These are phyloP conservation scores for Pleurotus sapidus DNA, from an alignment of 768 basidiomycete species.

Conservation along the genomic window DNA sequence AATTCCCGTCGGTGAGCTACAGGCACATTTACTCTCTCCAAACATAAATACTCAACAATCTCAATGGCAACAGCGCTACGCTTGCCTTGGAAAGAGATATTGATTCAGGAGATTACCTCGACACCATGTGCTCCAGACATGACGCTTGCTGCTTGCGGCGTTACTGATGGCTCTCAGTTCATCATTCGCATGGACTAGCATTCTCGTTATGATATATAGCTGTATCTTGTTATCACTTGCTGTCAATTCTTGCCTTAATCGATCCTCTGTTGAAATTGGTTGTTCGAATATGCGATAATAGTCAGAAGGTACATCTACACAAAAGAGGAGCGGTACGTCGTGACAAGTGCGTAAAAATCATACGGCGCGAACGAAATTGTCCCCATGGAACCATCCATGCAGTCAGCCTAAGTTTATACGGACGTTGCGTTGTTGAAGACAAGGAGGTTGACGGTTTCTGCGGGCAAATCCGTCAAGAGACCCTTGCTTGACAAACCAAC, in stretches of 20 bases:
- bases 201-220: no score
- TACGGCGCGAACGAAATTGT: no score
- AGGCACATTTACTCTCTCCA: background rate
- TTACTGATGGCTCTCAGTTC: background rate
- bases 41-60: background rate
- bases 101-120: background rate
- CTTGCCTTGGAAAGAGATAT: background rate
- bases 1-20: slow-evolving; percentile 24
- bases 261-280: no score
- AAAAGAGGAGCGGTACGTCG: background rate
- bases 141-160: background rate
- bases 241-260: no score
- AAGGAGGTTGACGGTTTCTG: slow-evolving; percentile 64
- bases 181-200: background rate
- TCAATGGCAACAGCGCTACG: background rate
- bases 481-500: slow-evolving; percentile 53
- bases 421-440: slow-evolving; percentile 78
- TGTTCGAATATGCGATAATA: no score
- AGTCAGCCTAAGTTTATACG: background rate
- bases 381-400: no score
- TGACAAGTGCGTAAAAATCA: background rate
- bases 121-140: background rate
- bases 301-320: background rate
- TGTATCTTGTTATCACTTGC: no score
- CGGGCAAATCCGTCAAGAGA: slow-evolving; percentile 47